Percentiles rank a stretch among this genome's conserved stretches.
Evolutionary conservation across 768 basidiomycete genomes (phyloP).

Genomic region (Suillus spraguei): DNA sequence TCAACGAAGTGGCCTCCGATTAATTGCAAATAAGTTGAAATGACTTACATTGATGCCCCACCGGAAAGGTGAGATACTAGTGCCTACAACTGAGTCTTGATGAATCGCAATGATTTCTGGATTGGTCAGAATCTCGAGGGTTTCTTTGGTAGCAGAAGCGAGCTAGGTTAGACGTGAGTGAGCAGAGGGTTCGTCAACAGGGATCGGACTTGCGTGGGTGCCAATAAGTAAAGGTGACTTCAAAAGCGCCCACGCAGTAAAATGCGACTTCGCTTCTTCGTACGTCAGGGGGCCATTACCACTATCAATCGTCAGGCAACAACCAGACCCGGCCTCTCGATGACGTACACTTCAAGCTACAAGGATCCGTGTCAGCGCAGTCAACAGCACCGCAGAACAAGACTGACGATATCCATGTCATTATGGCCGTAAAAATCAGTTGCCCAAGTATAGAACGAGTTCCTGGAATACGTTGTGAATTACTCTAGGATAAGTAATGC

Average conservation of each 20-base stretch:
- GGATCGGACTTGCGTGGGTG: constrained; percentile 46
- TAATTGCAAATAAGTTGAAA: background rate
- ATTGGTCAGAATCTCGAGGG: constrained; percentile 61
- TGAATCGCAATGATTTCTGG: constrained; percentile 68
- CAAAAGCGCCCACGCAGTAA: constrained; percentile 74
- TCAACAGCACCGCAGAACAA: constrained; percentile 13
- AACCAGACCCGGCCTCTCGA: constrained; percentile 2
- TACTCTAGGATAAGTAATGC: background rate
- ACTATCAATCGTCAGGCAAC: constrained; percentile 33
- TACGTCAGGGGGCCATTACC: constrained; percentile 64
- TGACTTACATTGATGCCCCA: constrained; percentile 65
- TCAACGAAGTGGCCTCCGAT: background rate
- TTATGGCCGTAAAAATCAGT: constrained; percentile 70
- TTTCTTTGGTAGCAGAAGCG: constrained; percentile 49
- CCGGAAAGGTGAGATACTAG: constrained; percentile 64
- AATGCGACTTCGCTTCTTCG: constrained; percentile 70
- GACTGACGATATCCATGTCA: constrained; percentile 65
- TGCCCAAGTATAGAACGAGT: constrained; percentile 64
- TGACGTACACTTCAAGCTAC: constrained; percentile 59
- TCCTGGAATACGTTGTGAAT: constrained; percentile 39
- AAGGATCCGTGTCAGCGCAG: constrained; percentile 6
- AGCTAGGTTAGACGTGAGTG: constrained; percentile 37
- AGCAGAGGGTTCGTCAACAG: background rate
- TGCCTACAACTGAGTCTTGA: constrained; percentile 65
- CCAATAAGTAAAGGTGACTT: constrained; percentile 69